A percentile compares a stretch with the other conserved stretches of the same genome.
Evolutionary conservation across 2,329 filamentous ascomycete species (phyloP).

Genomic region (Dryadomyces sulphureus): DNA sequence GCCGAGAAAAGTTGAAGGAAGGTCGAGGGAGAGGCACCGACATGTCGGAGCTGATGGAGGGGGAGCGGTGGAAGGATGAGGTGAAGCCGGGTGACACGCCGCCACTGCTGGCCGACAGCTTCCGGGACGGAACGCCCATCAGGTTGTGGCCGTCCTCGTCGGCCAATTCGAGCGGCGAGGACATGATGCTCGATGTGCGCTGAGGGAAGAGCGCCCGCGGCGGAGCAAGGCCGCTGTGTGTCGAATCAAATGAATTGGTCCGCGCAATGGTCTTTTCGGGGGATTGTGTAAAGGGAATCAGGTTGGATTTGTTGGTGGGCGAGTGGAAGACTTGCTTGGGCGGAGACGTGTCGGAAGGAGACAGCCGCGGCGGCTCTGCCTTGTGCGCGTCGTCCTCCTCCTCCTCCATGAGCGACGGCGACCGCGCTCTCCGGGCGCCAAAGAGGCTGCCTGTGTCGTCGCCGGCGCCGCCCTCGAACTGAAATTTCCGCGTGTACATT

Average conservation of each 20-base stretch:
- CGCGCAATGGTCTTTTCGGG: slow-evolving; percentile 27
- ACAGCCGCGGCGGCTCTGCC: neutral
- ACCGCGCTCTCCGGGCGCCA: slow-evolving; percentile 42
- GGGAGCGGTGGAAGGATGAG: slow-evolving; percentile 58
- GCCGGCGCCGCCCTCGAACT: slow-evolving; percentile 21
- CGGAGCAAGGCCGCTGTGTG: slow-evolving; percentile 29
- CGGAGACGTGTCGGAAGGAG: neutral
- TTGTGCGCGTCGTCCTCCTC: neutral
- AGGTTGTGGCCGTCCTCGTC: slow-evolving; percentile 53
- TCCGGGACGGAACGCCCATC: slow-evolving; percentile 48
- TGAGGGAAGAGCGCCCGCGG: slow-evolving; percentile 33
- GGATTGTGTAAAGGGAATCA: slow-evolving; percentile 17
- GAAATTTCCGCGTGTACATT: neutral
- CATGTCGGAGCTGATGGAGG: slow-evolving; percentile 70
- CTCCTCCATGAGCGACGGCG: slow-evolving; percentile 32
- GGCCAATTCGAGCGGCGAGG: slow-evolving; percentile 48
- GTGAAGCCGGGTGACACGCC: slow-evolving; percentile 42
- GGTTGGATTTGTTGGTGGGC: slow-evolving; percentile 14
- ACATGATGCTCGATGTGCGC: slow-evolving; percentile 45
- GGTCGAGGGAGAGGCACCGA: slow-evolving; percentile 56
- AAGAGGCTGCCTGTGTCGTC: slow-evolving; percentile 27
- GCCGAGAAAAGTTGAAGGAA: slow-evolving; percentile 87
- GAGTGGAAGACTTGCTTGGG: neutral
- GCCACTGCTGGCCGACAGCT: slow-evolving; percentile 52
- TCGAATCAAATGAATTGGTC: slow-evolving; percentile 31